Conservation (phyloP, 225 moss, liverwort and hornwort genomes). For the Polytrichum commune region DNA sequence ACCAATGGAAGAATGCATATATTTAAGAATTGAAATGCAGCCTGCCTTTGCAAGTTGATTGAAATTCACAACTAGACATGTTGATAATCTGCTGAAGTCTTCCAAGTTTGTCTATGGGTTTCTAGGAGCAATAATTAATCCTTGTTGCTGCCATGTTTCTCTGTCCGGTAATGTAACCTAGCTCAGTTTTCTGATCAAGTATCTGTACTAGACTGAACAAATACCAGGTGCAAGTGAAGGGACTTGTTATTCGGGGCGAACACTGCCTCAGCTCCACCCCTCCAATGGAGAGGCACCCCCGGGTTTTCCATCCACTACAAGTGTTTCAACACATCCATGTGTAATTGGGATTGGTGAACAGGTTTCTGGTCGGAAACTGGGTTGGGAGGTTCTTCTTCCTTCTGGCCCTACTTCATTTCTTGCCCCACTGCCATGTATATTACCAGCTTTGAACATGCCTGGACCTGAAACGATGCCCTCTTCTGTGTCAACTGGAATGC, state of each 20-base stretch:
- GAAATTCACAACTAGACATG: no score
- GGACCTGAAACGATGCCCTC: conserved; percentile 51
- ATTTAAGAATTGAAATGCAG: no score
- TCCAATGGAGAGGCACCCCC: conserved; percentile 72
- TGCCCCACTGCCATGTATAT: conserved; percentile 27
- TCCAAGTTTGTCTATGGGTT: no score
- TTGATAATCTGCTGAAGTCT: no score
- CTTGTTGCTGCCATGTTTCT: conserved; percentile 4
- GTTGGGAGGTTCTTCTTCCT: conserved; percentile 53
- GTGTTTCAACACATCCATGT: conserved; percentile 29
- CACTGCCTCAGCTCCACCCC: conserved; percentile 34
- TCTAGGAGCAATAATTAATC: no score
- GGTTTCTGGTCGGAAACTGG: conserved; percentile 46
- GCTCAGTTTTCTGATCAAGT: conserved; percentile 11
- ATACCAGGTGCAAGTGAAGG: conserved; percentile 38
- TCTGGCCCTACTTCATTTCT: conserved; percentile 44
- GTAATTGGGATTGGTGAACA: conserved; percentile 87
- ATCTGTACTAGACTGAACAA: conserved; percentile 71
- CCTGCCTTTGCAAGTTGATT: no score
- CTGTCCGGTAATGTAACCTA: conserved; percentile 11
- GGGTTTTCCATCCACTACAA: conserved; percentile 60
- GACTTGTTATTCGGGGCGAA: conserved; percentile 36
- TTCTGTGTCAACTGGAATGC: conserved; percentile 44
- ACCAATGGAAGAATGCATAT: no score
- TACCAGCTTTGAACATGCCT: conserved; percentile 35